A percentile compares a stretch with the other conserved stretches of the same genome.
Evolutionary conservation across 306 rosid species (phyloP).

Genomic region (Biancaea sappan): DNA sequence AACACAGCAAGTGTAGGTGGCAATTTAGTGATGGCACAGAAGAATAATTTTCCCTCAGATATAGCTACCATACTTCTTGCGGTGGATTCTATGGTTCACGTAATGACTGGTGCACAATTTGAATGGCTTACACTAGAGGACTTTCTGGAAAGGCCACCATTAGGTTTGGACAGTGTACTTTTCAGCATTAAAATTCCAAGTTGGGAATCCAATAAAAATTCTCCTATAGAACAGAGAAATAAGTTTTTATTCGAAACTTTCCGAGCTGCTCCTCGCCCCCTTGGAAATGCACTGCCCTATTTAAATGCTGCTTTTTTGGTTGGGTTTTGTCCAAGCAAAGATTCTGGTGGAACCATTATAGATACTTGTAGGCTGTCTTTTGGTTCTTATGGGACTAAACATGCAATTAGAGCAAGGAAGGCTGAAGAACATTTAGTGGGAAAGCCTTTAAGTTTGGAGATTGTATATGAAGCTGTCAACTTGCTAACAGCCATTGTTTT

Average conservation of each 20-base stretch:
- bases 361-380: conserved; percentile 53
- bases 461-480: conserved; percentile 49
- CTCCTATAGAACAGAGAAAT: conserved; percentile 38
- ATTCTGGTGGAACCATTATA: conserved; percentile 35
- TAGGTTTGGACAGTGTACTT: conserved; percentile 57
- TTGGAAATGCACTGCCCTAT: conserved; percentile 74
- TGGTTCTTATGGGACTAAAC: conserved; percentile 66
- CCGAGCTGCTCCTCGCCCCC: conserved; percentile 81
- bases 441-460: conserved; percentile 37
- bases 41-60: conserved; percentile 76
- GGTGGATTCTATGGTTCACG: conserved; percentile 57
- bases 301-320: conserved; percentile 81
- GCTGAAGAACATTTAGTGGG: conserved; percentile 54
- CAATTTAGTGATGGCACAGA: conserved; percentile 85
- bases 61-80: conserved; percentile 72
- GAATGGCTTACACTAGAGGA: conserved; percentile 65
- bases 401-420: conserved; percentile 60
- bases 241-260: conserved; percentile 65
- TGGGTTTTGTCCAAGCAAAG: conserved; percentile 44
- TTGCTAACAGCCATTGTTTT: conserved; percentile 43
- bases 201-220: conserved; percentile 41
- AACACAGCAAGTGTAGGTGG: conserved; percentile 86
- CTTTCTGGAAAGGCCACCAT: conserved; percentile 65
- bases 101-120: conserved; percentile 53
- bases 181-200: conserved; percentile 65